Base-by-base conservation (phyloP, 2,329 filamentous ascomycete genomes). In the Stenocarpella maydis region DNA sequence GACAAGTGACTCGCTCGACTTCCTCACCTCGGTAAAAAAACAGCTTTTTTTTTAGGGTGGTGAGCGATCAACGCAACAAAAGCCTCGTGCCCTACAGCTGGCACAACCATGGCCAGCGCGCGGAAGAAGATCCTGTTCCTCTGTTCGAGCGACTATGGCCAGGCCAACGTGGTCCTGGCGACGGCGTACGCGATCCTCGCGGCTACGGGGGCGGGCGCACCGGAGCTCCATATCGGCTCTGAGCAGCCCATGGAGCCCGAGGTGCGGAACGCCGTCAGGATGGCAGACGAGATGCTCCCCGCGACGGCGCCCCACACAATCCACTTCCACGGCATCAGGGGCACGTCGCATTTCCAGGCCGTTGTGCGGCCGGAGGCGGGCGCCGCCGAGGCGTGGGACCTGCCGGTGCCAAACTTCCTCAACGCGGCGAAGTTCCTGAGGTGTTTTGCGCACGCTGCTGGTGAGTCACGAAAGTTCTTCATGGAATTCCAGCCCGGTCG, bases 161-260 rank as follows among this genome's bases (percentile, higher is more conserved):
- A 79, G 10, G 77, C 76, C 12, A 82, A 82, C 54, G 79, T 80
- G 21, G 78, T 78, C 64, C 69, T 82, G 15, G 78, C 80, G 5
- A 80, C 80, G 6, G 72, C 73, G n/a, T 75, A 75, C 1, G 76
- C 78, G 0, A 69, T 82, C 7, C 55, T 81, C 3, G 78, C 80
- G 21, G 73, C 75, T 21, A 73, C 75, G 1, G 72, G 79, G 31
- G 75, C 78, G 0, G 69, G 76, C 17, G 71, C 80, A 21, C 34
- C 34, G 5, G 71, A 80, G 3, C 69, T 81, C 0, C 80, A 82
- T 64, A 78, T 78, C 64, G 80, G 75, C 4, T 81, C 80, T 1
- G 80, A 79, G 61, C 17, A 71, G 1, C 65, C 68, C 39, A 73
- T 75, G 63, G 45, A 73, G 26, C 67, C 69, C 17, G 73, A 52